Evolutionary conservation across 2,329 filamentous ascomycete genomes (phyloP).

Genomic region (Ascochyta viciae-villosae): DNA sequence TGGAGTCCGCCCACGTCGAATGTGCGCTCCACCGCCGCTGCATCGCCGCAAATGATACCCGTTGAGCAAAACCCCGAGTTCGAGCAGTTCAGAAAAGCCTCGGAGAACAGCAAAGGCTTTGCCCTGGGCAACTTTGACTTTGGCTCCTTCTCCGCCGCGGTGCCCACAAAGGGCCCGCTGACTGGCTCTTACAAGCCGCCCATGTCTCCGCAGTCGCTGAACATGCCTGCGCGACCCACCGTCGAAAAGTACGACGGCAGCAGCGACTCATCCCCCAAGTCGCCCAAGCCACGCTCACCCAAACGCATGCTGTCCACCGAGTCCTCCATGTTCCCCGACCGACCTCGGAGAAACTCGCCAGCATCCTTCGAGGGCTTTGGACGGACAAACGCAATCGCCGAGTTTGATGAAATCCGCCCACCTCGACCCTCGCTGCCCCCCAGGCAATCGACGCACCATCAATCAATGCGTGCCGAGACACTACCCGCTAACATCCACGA

Average conservation of each 20-base stretch:
- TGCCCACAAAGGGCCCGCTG: constrained; percentile 26
- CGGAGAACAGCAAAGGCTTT: constrained; percentile 64
- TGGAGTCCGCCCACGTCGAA: constrained; percentile 78
- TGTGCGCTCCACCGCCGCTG: constrained; percentile 72
- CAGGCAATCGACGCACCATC: constrained; percentile 20
- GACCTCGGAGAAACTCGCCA: constrained; percentile 56
- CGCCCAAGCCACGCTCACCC: constrained; percentile 52
- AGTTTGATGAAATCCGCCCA: constrained; percentile 44
- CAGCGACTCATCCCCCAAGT: constrained; percentile 13
- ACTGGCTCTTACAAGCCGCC: constrained; percentile 31
- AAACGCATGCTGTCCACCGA: constrained; percentile 58
- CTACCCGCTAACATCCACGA: constrained; percentile 46
- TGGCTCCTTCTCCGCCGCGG: constrained; percentile 42
- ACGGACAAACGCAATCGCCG: constrained; percentile 43
- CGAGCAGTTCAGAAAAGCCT: constrained; percentile 76
- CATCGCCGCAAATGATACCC: constrained; percentile 72
- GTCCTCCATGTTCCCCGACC: constrained; percentile 50
- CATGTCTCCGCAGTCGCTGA: constrained; percentile 46
- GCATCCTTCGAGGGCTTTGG: constrained; percentile 52
- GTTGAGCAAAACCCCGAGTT: constrained; percentile 82
- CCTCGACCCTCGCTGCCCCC: constrained; percentile 43
- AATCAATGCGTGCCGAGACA: constrained; percentile 54
- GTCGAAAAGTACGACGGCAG: constrained; percentile 28
- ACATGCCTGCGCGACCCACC: constrained; percentile 25
- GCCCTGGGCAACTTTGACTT: constrained; percentile 53